phyloP scores from a whole-genome alignment of 2,329 filamentous ascomycete species.

The Cercospora canescens region DNA sequence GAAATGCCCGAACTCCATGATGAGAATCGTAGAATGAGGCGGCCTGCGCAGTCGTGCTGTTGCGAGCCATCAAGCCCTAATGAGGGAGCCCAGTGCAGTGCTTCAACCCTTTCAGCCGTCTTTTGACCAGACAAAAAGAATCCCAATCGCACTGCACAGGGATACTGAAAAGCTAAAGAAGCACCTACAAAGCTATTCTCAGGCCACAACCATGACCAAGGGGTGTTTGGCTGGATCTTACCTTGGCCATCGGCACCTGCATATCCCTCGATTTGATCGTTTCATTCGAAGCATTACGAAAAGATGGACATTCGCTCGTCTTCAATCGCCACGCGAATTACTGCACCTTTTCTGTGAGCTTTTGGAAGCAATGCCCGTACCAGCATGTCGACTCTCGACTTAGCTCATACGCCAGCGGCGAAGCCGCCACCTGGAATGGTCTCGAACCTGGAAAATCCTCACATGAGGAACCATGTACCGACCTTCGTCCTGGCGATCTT shows the following conservation, averaged over 20 bases:
- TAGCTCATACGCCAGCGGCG: constrained; percentile 12
- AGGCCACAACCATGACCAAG: neutral
- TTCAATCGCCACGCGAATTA: too few relatives aligned
- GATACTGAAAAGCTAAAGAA: neutral
- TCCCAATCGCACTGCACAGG: neutral
- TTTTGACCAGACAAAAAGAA: neutral
- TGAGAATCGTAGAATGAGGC: too few relatives aligned
- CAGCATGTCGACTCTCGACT: constrained; percentile 11
- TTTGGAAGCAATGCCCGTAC: too few relatives aligned
- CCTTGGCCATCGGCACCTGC: neutral
- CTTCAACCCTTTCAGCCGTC: neutral
- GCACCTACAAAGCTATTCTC: neutral
- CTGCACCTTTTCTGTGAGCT: too few relatives aligned
- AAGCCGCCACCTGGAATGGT: constrained; percentile 16
- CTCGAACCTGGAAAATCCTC: constrained; percentile 14
- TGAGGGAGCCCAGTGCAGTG: neutral
- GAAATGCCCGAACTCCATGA: too few relatives aligned
- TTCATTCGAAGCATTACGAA: too few relatives aligned
- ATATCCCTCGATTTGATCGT: neutral
- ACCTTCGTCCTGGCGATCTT: constrained; percentile 12
- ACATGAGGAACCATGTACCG: constrained; percentile 4
- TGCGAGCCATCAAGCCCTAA: neutral
- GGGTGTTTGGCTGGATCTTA: neutral
- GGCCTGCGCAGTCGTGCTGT: too few relatives aligned
- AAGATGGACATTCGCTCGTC: too few relatives aligned